phyloP scores from a whole-genome alignment of 2,329 filamentous ascomycete species.

The Fusarium liriodendri region DNA sequence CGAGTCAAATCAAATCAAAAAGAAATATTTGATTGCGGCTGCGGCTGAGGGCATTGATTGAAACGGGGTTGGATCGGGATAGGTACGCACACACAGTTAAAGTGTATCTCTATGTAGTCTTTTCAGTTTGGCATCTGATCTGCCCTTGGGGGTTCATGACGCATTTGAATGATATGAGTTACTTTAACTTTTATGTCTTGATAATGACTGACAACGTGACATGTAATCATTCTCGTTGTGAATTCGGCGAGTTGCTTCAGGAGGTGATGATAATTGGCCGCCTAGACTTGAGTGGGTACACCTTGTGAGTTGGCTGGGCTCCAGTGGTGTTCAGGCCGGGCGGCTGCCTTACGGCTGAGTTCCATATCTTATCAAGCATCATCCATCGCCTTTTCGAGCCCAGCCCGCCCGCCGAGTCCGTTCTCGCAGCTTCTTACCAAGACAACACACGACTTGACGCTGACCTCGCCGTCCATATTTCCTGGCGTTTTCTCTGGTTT shows the following conservation, averaged over 20 bases:
- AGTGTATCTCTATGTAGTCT: constrained; percentile 41
- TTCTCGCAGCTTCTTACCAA: constrained; percentile 21
- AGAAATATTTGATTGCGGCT: constrained; percentile 29
- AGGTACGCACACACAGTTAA: constrained; percentile 32
- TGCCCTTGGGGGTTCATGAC: constrained; percentile 42
- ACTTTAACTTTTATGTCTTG: background rate
- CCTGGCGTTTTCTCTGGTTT: background rate
- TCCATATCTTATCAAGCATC: constrained; percentile 46
- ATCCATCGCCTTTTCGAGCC: constrained; percentile 43
- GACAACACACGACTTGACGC: constrained; percentile 7
- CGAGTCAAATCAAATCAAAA: constrained; percentile 35
- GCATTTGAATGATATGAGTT: constrained; percentile 43
- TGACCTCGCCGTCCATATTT: constrained; percentile 1
- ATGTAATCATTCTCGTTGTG: background rate
- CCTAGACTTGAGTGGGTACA: constrained; percentile 38
- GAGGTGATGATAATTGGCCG: constrained; percentile 24
- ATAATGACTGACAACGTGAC: background rate
- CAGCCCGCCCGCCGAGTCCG: constrained; percentile 17
- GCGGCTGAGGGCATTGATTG: constrained; percentile 23
- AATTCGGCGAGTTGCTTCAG: background rate
- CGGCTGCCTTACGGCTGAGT: constrained; percentile 41
- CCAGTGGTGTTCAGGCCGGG: constrained; percentile 5
- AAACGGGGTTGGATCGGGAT: constrained; percentile 39
- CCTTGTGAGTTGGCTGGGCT: constrained; percentile 20
- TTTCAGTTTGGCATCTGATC: constrained; percentile 45